phyloP scores from a whole-genome alignment of 768 basidiomycete genomes.

The Hericium rajendrae region DNA sequence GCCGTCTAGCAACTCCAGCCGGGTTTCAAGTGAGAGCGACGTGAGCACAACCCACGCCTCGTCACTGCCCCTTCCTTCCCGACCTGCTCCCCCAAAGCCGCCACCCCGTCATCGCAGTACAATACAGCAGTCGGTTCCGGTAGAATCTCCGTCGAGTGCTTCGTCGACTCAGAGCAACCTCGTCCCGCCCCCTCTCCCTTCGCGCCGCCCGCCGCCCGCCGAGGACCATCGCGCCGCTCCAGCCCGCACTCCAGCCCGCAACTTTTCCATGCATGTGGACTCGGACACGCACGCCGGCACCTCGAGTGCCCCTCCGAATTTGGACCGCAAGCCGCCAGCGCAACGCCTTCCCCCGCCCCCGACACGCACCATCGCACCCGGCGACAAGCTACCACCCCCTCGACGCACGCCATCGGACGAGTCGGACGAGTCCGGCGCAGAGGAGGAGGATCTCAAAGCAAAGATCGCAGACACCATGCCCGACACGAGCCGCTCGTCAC shows the following conservation, averaged over 20 bases:
- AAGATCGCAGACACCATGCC: slow-evolving; percentile 45
- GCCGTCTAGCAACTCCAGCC: slow-evolving; percentile 28
- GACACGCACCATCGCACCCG: slow-evolving; percentile 58
- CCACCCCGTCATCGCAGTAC: neutral
- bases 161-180: neutral
- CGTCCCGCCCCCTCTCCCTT: slow-evolving; percentile 11
- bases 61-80: neutral
- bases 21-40: slow-evolving; percentile 31
- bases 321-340: slow-evolving; percentile 20
- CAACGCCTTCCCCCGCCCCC: slow-evolving; percentile 56
- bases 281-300: neutral
- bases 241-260: neutral
- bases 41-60: slow-evolving; percentile 1
- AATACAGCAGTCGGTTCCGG: neutral
- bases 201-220: slow-evolving; percentile 3
- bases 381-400: slow-evolving; percentile 60
- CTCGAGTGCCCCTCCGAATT: neutral
- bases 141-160: neutral
- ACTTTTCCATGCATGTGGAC: slow-evolving; percentile 5
- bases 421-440: slow-evolving; percentile 20
- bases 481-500: slow-evolving; percentile 59
- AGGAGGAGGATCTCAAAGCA: slow-evolving; percentile 41
- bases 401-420: slow-evolving; percentile 35
- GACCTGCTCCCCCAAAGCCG: neutral
- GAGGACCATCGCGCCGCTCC: neutral